These are phyloP conservation scores for Gracilaria gracilis DNA, from an alignment of 23 red algal species.

Conservation along the genomic window DNA sequence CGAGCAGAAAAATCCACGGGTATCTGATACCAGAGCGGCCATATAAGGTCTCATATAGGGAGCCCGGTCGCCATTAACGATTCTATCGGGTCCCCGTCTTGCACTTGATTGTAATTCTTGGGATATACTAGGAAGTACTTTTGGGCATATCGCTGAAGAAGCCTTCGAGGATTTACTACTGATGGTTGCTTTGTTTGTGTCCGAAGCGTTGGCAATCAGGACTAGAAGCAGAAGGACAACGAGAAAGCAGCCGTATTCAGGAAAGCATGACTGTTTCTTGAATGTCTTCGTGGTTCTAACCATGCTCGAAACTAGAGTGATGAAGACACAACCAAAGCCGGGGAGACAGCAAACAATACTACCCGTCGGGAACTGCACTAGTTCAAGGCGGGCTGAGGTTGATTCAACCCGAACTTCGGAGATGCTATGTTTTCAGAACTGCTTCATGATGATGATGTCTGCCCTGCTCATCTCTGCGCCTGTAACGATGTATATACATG, in stretches of 20 bases:
- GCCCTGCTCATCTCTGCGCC: neutral
- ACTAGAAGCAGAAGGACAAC: neutral
- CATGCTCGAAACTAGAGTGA: neutral
- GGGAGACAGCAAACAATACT: neutral
- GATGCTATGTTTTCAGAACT: neutral
- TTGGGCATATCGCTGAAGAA: neutral
- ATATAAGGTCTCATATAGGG: conserved; percentile 17
- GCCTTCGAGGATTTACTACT: neutral
- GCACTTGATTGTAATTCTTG: neutral
- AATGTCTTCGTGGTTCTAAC: neutral
- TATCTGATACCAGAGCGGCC: conserved; percentile 14
- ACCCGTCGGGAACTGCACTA: neutral
- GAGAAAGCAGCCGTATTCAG: neutral
- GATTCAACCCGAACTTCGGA: neutral
- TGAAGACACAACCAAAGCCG: neutral
- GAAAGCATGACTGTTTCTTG: neutral
- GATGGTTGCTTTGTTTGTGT: neutral
- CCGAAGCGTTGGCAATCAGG: neutral
- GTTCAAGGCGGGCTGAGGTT: neutral
- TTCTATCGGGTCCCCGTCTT: conserved; percentile 17
- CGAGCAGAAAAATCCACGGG: conserved; percentile 29
- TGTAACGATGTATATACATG: neutral
- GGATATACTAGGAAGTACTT: conserved; percentile 2
- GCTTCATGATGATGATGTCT: neutral
- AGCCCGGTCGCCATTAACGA: conserved; percentile 19